phyloP scores from a whole-genome alignment of 768 basidiomycete genomes.

The Dendrothele bispora region DNA sequence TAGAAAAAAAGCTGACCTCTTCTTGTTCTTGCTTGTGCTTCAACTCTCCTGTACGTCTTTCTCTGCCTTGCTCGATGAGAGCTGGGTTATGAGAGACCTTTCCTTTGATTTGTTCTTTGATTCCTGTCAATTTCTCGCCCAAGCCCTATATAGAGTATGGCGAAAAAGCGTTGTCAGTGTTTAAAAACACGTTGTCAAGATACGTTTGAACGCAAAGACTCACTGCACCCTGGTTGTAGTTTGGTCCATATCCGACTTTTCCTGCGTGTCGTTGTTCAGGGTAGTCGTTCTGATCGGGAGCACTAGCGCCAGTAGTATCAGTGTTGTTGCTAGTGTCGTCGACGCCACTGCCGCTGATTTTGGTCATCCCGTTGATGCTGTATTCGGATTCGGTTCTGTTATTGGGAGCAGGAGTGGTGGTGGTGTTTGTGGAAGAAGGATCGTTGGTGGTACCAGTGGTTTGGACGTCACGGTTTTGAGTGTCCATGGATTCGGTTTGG shows the following conservation, averaged over 20 bases:
- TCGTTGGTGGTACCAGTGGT: too few species aligned
- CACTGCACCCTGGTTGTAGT: conserved; percentile 35
- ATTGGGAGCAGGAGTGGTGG: too few species aligned
- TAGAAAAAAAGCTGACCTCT: conserved; percentile 14
- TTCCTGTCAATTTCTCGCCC: conserved; percentile 30
- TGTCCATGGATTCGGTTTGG: too few species aligned
- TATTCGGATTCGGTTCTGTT: too few species aligned
- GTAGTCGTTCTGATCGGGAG: conserved; percentile 16
- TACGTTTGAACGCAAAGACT: conserved; percentile 11
- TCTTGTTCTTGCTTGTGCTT: conserved; percentile 28
- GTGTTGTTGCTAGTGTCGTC: conserved; percentile 4
- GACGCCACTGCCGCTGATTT: too few species aligned
- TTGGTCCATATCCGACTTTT: conserved; percentile 43
- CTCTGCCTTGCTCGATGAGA: conserved; percentile 27
- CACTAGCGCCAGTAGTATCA: not conserved
- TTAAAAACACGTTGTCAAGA: not conserved
- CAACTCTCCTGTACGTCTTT: conserved; percentile 29
- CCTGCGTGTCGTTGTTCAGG: conserved; percentile 47
- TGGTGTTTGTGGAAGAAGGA: too few species aligned
- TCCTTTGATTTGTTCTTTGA: conserved; percentile 34
- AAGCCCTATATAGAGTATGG: conserved; percentile 19
- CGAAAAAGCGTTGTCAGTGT: not conserved
- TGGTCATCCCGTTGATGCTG: too few species aligned
- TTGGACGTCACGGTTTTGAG: too few species aligned
- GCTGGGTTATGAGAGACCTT: conserved; percentile 30